Conservation (phyloP, 148 eudicot genomes). For the Polygonum maritimum region DNA sequence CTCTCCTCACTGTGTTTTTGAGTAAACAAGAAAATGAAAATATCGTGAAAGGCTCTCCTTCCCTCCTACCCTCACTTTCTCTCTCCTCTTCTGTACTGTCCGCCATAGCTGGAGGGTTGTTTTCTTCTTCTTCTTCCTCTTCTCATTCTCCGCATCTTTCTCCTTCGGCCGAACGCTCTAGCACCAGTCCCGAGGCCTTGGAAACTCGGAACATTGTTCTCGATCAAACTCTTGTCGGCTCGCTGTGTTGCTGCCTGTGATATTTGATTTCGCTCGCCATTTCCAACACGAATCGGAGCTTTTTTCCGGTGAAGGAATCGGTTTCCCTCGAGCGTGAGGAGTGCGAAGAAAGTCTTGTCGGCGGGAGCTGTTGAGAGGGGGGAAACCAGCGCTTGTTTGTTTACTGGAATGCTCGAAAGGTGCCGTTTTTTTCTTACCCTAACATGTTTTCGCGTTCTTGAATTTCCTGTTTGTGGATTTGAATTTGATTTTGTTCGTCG, state of each 20-base stretch:
- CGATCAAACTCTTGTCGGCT: not conserved
- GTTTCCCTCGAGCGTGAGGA: not conserved
- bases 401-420: not conserved
- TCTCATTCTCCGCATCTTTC: not conserved
- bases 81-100: conserved; percentile 8
- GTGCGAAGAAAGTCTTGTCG: conserved; percentile 1
- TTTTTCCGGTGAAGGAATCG: not conserved
- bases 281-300: conserved; percentile 1
- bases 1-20: not conserved
- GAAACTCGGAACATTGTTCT: not conserved
- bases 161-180: not conserved
- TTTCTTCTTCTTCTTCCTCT: not conserved
- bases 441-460: not conserved
- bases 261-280: not conserved
- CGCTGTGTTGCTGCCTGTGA: not conserved
- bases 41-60: conserved; percentile 17
- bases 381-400: not conserved
- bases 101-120: conserved; percentile 9
- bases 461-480: not conserved
- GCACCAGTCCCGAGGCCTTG: not conserved
- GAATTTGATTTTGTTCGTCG: not conserved
- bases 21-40: conserved; percentile 5
- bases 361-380: not conserved
- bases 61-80: conserved; percentile 11
- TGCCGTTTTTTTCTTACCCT: not conserved